Conservation (phyloP, 2,329 filamentous ascomycete genomes). For the Aspergillus aculeatinus region DNA sequence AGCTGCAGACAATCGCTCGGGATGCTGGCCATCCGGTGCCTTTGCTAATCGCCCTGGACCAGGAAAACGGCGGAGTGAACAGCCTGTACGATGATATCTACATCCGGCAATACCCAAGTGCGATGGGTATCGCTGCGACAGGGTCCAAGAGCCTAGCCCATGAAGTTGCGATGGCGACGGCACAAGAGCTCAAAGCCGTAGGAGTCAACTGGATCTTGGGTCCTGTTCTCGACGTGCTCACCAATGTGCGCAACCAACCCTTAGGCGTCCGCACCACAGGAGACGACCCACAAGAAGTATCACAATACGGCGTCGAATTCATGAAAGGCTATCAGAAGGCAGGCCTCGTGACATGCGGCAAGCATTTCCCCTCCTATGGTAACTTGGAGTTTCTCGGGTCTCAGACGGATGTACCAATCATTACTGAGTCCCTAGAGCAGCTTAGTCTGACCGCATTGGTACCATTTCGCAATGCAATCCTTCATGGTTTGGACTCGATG, state of each 20-base stretch:
- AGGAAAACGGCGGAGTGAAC: conserved; percentile 98
- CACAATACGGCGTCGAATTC: conserved; percentile 83
- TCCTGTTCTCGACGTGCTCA: conserved; percentile 88
- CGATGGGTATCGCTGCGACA: conserved; percentile 94
- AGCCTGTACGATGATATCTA: conserved; percentile 94
- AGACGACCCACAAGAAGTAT: conserved; percentile 93
- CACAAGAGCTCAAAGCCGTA: conserved; percentile 85
- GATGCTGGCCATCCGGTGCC: conserved; percentile 87
- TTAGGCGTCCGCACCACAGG: conserved; percentile 85
- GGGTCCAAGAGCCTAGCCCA: conserved; percentile 82
- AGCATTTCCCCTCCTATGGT: conserved; percentile 95
- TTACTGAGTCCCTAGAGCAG: conserved; percentile 91
- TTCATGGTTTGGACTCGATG: conserved; percentile 84
- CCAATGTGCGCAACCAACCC: conserved; percentile 87
- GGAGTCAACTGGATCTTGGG: conserved; percentile 96
- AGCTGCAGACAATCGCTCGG: conserved; percentile 88
- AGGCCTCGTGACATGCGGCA: conserved; percentile 84
- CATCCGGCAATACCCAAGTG: conserved; percentile 93
- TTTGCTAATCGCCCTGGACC: conserved; percentile 85
- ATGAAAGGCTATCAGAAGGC: conserved; percentile 93
- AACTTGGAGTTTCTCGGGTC: conserved; percentile 92
- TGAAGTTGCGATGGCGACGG: conserved; percentile 87
- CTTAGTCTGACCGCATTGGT: conserved; percentile 87
- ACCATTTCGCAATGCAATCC: conserved; percentile 86
- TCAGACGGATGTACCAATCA: conserved; percentile 87